These are phyloP conservation scores for Alternaria dauci DNA, from an alignment of 2,329 filamentous ascomycete species.

Conservation along the genomic window DNA sequence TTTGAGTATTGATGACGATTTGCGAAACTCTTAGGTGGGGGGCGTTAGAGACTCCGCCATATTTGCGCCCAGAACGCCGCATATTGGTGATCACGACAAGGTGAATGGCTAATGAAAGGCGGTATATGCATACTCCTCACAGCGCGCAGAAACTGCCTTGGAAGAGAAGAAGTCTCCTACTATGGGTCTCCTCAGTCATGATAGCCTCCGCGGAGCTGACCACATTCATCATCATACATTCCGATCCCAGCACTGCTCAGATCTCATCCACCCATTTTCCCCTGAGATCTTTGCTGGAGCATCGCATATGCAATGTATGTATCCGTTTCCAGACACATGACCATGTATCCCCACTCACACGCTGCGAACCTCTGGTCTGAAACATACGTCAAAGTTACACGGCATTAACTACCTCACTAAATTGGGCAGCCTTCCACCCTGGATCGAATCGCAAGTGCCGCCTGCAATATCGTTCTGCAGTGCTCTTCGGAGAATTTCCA, in stretches of 20 bases:
- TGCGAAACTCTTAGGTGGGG: conserved; percentile 6
- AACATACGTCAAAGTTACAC: conserved; percentile 17
- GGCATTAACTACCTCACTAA: conserved; percentile 9
- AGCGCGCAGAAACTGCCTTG: conserved; percentile 1
- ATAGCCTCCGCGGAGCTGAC: not conserved
- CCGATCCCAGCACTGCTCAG: conserved; percentile 8
- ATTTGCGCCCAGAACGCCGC: conserved; percentile 1
- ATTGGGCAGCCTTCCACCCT: not conserved
- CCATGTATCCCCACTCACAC: conserved; percentile 14
- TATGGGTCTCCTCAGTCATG: not conserved
- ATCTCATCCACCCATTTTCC: conserved; percentile 7
- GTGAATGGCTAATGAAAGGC: not conserved
- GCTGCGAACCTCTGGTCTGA: conserved; percentile 25
- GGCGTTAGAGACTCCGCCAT: not conserved
- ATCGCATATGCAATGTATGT: conserved; percentile 24
- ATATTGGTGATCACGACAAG: not conserved
- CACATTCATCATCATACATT: conserved; percentile 10
- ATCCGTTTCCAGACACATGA: conserved; percentile 23
- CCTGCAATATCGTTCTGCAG: conserved; percentile 14
- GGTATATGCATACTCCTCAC: not conserved
- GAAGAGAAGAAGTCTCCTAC: not conserved
- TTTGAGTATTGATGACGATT: not conserved
- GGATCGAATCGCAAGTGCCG: conserved; percentile 8
- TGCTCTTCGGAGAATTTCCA: conserved; percentile 16
- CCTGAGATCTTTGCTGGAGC: conserved; percentile 21